phyloP scores from a whole-genome alignment of 2,329 filamentous ascomycete genomes.

The Beauveria australis region DNA sequence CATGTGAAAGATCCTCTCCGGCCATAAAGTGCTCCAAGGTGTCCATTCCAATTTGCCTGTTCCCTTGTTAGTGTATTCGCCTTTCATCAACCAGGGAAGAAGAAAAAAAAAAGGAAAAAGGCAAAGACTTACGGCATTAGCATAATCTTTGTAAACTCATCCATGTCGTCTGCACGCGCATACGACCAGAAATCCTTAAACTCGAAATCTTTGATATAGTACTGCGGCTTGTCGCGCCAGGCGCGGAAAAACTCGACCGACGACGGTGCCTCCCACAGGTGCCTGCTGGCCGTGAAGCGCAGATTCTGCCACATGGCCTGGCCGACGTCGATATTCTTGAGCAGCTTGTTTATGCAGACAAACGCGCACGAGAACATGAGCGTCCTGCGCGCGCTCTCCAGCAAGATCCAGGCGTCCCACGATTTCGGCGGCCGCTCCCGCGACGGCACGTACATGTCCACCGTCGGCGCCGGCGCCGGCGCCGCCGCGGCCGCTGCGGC shows the following conservation, averaged over 20 bases:
- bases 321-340: slow-evolving; percentile 19
- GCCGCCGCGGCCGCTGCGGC: background rate
- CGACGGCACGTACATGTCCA: slow-evolving; percentile 10
- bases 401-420: slow-evolving; percentile 39
- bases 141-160: slow-evolving; percentile 32
- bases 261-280: slow-evolving; percentile 34
- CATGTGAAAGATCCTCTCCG: slow-evolving; percentile 17
- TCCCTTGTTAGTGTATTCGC: background rate
- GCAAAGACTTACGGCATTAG: slow-evolving; percentile 27
- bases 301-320: slow-evolving; percentile 12
- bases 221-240: slow-evolving; percentile 36
- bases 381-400: slow-evolving; percentile 34
- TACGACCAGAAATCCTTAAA: slow-evolving; percentile 30
- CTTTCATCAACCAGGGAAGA: background rate
- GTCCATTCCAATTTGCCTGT: slow-evolving; percentile 28
- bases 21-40: slow-evolving; percentile 29
- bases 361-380: slow-evolving; percentile 25
- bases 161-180: slow-evolving; percentile 27
- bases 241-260: slow-evolving; percentile 34
- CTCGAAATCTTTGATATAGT: slow-evolving; percentile 24
- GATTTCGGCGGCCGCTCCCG: slow-evolving; percentile 28
- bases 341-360: slow-evolving; percentile 25
- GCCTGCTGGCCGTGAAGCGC: slow-evolving; percentile 30
- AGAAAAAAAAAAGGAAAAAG: no score
- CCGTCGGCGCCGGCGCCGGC: background rate